phyloP scores from a whole-genome alignment of 768 basidiomycete species.

The Termitomyces sp. region DNA sequence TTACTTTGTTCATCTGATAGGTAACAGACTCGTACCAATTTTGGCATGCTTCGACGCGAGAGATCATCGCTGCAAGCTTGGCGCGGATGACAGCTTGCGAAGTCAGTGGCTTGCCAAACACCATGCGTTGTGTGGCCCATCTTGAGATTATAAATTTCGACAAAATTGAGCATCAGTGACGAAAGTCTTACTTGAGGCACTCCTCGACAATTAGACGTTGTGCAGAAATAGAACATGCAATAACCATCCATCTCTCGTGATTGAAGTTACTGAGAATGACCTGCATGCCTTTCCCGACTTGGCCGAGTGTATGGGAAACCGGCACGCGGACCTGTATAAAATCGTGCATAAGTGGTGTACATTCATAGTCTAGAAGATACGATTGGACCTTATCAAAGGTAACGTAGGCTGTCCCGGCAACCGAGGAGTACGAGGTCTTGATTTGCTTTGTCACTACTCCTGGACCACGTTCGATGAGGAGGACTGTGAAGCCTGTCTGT shows the following conservation, averaged over 20 bases:
- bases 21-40: conserved; percentile 89
- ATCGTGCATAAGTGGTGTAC: not conserved
- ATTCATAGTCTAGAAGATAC: not conserved
- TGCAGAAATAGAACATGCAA: conserved; percentile 59
- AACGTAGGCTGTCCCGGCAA: conserved; percentile 87
- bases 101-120: conserved; percentile 83
- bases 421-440: conserved; percentile 88
- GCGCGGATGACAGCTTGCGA: conserved; percentile 83
- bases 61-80: conserved; percentile 87
- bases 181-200: conserved; percentile 64
- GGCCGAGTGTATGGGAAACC: conserved; percentile 80
- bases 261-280: conserved; percentile 85
- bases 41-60: conserved; percentile 79
- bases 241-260: conserved; percentile 88
- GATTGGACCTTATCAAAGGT: conserved; percentile 58
- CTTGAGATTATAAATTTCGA: conserved; percentile 27
- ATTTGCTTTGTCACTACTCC: conserved; percentile 81
- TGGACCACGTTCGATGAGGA: conserved; percentile 67
- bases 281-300: conserved; percentile 77
- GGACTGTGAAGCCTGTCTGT: conserved; percentile 68
- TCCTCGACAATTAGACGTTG: conserved; percentile 86
- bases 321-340: conserved; percentile 61
- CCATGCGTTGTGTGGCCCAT: conserved; percentile 85
- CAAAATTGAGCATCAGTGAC: not conserved
- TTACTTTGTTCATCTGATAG: conserved; percentile 86